phyloP scores from a whole-genome alignment of 202 grass and related monocot species.

The Carex sylvatica region DNA sequence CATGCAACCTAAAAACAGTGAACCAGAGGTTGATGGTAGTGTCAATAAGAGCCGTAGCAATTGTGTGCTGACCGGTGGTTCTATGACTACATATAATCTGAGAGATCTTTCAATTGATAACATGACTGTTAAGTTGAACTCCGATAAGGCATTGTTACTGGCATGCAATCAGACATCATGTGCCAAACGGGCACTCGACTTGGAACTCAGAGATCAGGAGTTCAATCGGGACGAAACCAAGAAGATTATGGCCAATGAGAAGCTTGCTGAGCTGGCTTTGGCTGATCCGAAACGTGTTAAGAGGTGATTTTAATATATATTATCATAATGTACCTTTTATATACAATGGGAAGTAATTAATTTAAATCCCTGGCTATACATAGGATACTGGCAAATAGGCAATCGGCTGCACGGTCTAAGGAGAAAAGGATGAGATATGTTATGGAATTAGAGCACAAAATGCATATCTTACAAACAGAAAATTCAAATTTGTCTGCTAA shows the following conservation, averaged over 20 bases:
- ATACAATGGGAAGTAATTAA: neutral
- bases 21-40: neutral
- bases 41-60: neutral
- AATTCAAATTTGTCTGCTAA: constrained; percentile 16
- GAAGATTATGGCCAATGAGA: constrained; percentile 33
- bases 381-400: constrained; percentile 32
- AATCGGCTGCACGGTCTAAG: constrained; percentile 30
- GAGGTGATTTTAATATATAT: constrained; percentile 8
- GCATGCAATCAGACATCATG: neutral
- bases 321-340: neutral
- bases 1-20: neutral
- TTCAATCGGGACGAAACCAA: constrained; percentile 33
- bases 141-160: neutral
- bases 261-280: constrained; percentile 35
- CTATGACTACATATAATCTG: neutral
- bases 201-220: constrained; percentile 17
- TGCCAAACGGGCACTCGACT: neutral
- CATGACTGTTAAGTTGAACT: neutral
- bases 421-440: constrained; percentile 30
- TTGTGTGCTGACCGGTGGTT: neutral
- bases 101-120: neutral
- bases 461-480: constrained; percentile 17
- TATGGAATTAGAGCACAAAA: constrained; percentile 26
- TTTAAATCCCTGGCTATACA: neutral
- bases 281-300: constrained; percentile 39